Evolutionary conservation across 2,329 filamentous ascomycete genomes (phyloP).

Genomic region (Aspergillus pseudotamarii): DNA sequence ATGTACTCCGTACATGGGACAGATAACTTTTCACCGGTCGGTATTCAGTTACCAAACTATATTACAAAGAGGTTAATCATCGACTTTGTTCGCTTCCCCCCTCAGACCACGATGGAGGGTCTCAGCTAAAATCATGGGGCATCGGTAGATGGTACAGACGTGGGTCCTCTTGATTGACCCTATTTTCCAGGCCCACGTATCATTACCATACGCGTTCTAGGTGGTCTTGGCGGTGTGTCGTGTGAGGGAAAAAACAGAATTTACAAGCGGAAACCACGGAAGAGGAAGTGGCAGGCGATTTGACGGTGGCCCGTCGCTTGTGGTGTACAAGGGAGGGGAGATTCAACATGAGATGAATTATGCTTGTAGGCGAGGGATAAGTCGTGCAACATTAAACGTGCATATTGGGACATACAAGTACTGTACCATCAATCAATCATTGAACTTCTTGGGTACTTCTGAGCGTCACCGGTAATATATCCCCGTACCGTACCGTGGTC

Average conservation of each 20-base stretch:
- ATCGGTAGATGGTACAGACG: neutral
- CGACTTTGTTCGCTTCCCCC: neutral
- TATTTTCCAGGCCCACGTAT: neutral
- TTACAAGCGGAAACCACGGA: neutral
- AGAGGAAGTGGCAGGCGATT: neutral
- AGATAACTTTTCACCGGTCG: neutral
- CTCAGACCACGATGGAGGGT: neutral
- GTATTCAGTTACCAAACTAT: constrained; percentile 1
- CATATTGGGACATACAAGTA: neutral
- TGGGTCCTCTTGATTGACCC: neutral
- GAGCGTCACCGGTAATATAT: neutral
- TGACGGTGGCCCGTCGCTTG: neutral
- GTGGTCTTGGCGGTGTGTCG: constrained; percentile 16
- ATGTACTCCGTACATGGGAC: neutral
- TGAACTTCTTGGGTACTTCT: neutral
- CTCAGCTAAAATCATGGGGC: neutral
- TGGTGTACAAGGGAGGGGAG: neutral
- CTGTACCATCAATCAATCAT: neutral
- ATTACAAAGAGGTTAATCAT: constrained; percentile 1
- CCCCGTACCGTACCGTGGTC: neutral
- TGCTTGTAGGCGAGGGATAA: neutral
- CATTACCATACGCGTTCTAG: neutral
- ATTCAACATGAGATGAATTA: neutral
- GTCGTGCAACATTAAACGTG: neutral
- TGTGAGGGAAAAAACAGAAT: constrained; percentile 10